Base-by-base conservation (phyloP, 108 stramenopile species). In the Cyclotella kingstonii region DNA sequence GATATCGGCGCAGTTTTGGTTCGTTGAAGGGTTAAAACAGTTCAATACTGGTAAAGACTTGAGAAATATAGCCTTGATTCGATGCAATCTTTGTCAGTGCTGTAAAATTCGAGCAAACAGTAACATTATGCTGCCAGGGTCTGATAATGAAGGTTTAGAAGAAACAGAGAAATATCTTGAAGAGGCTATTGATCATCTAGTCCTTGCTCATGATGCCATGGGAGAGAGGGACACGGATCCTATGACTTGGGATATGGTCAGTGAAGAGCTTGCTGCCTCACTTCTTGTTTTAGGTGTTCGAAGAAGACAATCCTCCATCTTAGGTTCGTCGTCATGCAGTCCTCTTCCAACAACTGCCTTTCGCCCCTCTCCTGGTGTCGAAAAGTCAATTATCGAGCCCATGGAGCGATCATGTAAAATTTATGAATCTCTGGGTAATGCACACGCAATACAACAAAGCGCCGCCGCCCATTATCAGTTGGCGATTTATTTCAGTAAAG, bases 381-480 rank as follows among this genome's bases (percentile, higher is more conserved):
- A 89, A 57, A 67, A 85, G 52, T 79, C 81, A 3, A 86, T 93
- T 34, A 60, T 88, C 4, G 86, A 88, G 39, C 91, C 91, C 0
- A 87, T 93, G 82, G 81, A 87, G 46, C 75, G 77, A 35, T 82
- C 91, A 8, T 68, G 79, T 41, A 62, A 70, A 31, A 93, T 93
- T 29, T 93, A 89, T 58, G 78, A 85, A 47, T 70, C 78, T 29
- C 66, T 80, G 17, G 80, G 85, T 26, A 93, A 85, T 39, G 48
- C 55, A 6, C 71, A 53, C 31, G 53, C 63, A 1, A 40, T 30
- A 22, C 84, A 89, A 43, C 87, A 93, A 66, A 86, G 84, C 45
- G 91, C 91, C 3, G 91, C 91, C 22, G 81, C 81, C 5, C 83
- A 93, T 46, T 93, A 93, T 60, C 91, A 93, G 40, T 69, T 93